Evolutionary conservation across 495 filamentous ascomycete species (phyloP).

Genomic region (Sordaria brevicollis): DNA sequence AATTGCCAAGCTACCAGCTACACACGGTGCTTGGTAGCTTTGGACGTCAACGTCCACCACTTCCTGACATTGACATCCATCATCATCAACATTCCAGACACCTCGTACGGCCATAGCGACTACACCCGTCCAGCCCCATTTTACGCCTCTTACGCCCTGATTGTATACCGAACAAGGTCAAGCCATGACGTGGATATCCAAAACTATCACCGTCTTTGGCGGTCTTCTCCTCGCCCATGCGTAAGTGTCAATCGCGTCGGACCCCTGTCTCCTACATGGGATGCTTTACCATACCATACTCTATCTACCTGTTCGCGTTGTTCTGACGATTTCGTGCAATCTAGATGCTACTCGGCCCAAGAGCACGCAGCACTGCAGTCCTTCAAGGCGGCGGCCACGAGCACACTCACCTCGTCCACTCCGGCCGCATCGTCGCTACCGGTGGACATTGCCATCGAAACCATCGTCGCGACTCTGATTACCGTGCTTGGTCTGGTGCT

Average conservation of each 20-base stretch:
- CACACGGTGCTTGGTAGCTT: background rate
- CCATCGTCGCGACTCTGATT: slow-evolving; percentile 57
- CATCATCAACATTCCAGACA: slow-evolving; percentile 1
- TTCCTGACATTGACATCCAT: background rate
- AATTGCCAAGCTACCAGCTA: background rate
- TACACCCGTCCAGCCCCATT: background rate
- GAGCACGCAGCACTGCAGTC: slow-evolving; percentile 67
- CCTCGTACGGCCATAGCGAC: background rate
- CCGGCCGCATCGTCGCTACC: slow-evolving; percentile 41
- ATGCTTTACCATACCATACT: background rate
- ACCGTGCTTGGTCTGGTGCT: slow-evolving; percentile 63
- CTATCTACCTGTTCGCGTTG: background rate
- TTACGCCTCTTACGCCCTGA: background rate
- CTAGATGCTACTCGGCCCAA: slow-evolving; percentile 75
- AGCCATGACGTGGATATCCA: slow-evolving; percentile 58
- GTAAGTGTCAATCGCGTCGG: slow-evolving; percentile 35
- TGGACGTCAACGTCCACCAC: background rate
- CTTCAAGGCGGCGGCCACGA: slow-evolving; percentile 38
- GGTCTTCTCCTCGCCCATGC: slow-evolving; percentile 60
- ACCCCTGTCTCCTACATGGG: background rate
- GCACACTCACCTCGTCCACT: slow-evolving; percentile 32
- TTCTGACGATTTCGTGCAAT: background rate
- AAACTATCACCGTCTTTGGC: slow-evolving; percentile 52
- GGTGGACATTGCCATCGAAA: slow-evolving; percentile 69
- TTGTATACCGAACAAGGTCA: background rate